Conservation (phyloP, 768 basidiomycete species). For the Phylloporus arenicola region DNA sequence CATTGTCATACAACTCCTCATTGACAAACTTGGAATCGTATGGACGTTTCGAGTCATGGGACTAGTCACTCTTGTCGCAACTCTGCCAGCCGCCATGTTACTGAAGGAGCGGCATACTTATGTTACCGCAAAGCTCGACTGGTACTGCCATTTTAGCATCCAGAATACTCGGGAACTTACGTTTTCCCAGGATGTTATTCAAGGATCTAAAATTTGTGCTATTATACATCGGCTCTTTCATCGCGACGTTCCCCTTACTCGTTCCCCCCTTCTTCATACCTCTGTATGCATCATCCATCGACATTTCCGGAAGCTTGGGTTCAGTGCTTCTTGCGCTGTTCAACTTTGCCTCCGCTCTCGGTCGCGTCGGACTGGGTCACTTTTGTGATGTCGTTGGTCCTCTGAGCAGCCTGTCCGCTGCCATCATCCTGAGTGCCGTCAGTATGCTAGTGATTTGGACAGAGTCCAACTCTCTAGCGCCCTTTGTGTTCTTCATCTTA, state of each 20-base stretch:
- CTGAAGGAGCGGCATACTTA: slow-evolving; percentile 21
- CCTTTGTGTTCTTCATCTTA: slow-evolving; percentile 24
- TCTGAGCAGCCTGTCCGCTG: slow-evolving; percentile 22
- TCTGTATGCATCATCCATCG: slow-evolving; percentile 28
- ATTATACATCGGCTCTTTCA: slow-evolving; percentile 30
- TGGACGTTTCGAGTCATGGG: slow-evolving; percentile 33
- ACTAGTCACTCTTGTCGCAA: slow-evolving; percentile 19
- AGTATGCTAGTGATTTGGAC: slow-evolving; percentile 31
- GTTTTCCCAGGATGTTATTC: slow-evolving; percentile 24
- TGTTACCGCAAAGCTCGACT: slow-evolving; percentile 19
- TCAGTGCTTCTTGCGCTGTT: slow-evolving; percentile 31
- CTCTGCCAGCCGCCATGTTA: slow-evolving; percentile 26
- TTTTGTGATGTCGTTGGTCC: slow-evolving; percentile 29
- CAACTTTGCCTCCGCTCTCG: slow-evolving; percentile 32
- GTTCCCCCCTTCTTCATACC: slow-evolving; percentile 36
- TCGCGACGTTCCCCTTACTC: slow-evolving; percentile 34
- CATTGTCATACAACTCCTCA: slow-evolving; percentile 25
- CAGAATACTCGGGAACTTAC: neutral
- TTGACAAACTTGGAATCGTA: slow-evolving; percentile 23
- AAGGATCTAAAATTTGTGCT: slow-evolving; percentile 24
- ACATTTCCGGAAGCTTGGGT: slow-evolving; percentile 17
- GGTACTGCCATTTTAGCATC: slow-evolving; percentile 5
- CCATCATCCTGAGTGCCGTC: slow-evolving; percentile 25
- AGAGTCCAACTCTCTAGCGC: slow-evolving; percentile 19
- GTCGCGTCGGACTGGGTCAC: slow-evolving; percentile 26